These are phyloP conservation scores for Pseudevernia furfuracea DNA, from an alignment of 495 filamentous ascomycete species.

Conservation along the genomic window DNA sequence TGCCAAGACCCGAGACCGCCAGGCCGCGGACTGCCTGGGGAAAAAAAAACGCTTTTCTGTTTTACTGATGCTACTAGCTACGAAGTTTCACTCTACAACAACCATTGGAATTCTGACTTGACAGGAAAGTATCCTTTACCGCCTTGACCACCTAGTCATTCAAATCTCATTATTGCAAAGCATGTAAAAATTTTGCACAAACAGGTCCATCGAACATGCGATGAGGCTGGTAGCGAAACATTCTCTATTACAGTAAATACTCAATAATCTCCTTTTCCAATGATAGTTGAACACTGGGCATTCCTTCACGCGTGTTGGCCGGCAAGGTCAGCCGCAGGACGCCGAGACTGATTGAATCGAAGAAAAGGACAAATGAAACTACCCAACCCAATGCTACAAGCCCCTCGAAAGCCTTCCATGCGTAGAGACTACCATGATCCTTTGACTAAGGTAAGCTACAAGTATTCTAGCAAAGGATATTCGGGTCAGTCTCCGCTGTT, in stretches of 20 bases:
- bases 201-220: background rate
- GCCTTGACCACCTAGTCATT: background rate
- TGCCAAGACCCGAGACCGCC: background rate
- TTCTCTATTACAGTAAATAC: slow-evolving; percentile 20
- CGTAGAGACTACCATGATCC: background rate
- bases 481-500: background rate
- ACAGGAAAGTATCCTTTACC: background rate
- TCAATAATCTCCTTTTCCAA: slow-evolving; percentile 11
- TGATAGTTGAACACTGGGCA: slow-evolving; percentile 8
- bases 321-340: slow-evolving; percentile 12
- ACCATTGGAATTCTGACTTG: background rate
- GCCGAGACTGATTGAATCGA: slow-evolving; percentile 11
- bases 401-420: background rate
- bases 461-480: slow-evolving; percentile 1
- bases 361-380: slow-evolving; percentile 2
- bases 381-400: slow-evolving; percentile 13
- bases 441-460: background rate
- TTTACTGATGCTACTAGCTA: background rate
- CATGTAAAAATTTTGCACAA: background rate
- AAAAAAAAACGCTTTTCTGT: too few relatives aligned
- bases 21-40: background rate
- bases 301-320: slow-evolving; percentile 2
- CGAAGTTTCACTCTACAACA: background rate
- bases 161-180: background rate
- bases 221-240: slow-evolving; percentile 2